Evolutionary conservation across 2,329 filamentous ascomycete genomes (phyloP).

Genomic region (Sordariomycetes sp.): DNA sequence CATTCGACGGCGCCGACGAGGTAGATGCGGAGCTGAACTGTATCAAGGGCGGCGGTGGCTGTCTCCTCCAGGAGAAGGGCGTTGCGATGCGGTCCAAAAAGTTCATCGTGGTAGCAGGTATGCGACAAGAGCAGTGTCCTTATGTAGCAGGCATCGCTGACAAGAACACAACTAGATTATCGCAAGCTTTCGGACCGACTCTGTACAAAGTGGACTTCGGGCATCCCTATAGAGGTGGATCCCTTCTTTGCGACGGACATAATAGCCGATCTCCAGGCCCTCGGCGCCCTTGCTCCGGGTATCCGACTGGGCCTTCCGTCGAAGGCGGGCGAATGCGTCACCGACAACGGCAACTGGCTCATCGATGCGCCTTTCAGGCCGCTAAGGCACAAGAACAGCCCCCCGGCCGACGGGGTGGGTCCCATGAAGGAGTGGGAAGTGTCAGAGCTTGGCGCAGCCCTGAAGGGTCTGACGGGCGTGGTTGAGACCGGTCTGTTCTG

Average conservation of each 20-base stretch:
- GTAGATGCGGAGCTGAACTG: conserved; percentile 90
- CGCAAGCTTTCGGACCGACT: conserved; percentile 75
- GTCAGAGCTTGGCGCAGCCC: conserved; percentile 48
- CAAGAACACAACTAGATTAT: conserved; percentile 48
- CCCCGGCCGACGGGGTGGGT: conserved; percentile 25
- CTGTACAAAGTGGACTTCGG: conserved; percentile 59
- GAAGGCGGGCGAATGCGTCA: conserved; percentile 67
- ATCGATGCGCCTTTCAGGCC: conserved; percentile 82
- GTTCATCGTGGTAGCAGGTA: conserved; percentile 78
- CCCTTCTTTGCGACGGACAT: conserved; percentile 73
- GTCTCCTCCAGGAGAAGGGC: conserved; percentile 93
- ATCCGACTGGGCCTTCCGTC: conserved; percentile 60
- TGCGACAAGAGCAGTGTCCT: conserved; percentile 10
- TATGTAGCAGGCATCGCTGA: not conserved
- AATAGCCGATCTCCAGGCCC: conserved; percentile 52
- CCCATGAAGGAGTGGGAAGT: conserved; percentile 27
- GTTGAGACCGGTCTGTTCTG: conserved; percentile 87
- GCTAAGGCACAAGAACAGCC: conserved; percentile 49
- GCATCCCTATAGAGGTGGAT: conserved; percentile 84
- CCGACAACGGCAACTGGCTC: conserved; percentile 55
- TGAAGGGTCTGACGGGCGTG: conserved; percentile 65
- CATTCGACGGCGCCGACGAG: conserved; percentile 94
- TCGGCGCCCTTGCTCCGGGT: conserved; percentile 60
- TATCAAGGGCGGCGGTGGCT: conserved; percentile 97
- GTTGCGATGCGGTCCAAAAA: conserved; percentile 74